Percentiles rank a stretch among this genome's conserved stretches.
Evolutionary conservation across 495 filamentous ascomycete genomes (phyloP).

Genomic region (Tetracladium marchalianum): DNA sequence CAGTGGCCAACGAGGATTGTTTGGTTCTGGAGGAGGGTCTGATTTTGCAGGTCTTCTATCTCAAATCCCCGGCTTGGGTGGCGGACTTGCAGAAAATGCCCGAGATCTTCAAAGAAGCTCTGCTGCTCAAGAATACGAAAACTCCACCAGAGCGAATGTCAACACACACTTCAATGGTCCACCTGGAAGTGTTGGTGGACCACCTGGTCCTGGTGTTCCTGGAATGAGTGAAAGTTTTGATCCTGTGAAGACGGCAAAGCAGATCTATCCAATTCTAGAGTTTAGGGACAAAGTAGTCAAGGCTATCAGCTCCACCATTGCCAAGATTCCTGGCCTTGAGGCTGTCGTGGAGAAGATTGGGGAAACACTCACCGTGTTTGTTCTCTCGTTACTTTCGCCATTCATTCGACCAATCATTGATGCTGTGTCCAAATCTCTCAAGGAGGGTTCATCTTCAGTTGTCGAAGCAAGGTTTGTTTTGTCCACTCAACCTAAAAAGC

Average conservation of each 20-base stretch:
- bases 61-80: slow-evolving; percentile 68
- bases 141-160: slow-evolving; percentile 26
- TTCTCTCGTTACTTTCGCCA: slow-evolving; percentile 81
- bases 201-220: slow-evolving; percentile 46
- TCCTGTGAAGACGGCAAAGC: slow-evolving; percentile 64
- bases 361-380: slow-evolving; percentile 81
- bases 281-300: slow-evolving; percentile 92
- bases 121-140: slow-evolving; percentile 62
- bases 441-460: slow-evolving; percentile 71
- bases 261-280: slow-evolving; percentile 90
- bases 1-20: slow-evolving; percentile 25
- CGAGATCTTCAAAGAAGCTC: slow-evolving; percentile 63
- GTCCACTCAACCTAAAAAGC: background rate
- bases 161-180: slow-evolving; percentile 35
- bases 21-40: slow-evolving; percentile 27
- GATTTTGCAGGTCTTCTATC: slow-evolving; percentile 62
- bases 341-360: slow-evolving; percentile 79
- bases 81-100: slow-evolving; percentile 66
- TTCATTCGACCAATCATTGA: slow-evolving; percentile 87
- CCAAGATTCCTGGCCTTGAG: slow-evolving; percentile 87
- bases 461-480: slow-evolving; percentile 48
- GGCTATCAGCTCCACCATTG: slow-evolving; percentile 69
- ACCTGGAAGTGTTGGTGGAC: slow-evolving; percentile 37
- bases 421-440: slow-evolving; percentile 69
- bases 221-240: slow-evolving; percentile 72